A percentile compares a stretch with the other conserved stretches of the same genome.
Conservation (phyloP, 768 basidiomycete genomes). For the Boletellus emodensis region DNA sequence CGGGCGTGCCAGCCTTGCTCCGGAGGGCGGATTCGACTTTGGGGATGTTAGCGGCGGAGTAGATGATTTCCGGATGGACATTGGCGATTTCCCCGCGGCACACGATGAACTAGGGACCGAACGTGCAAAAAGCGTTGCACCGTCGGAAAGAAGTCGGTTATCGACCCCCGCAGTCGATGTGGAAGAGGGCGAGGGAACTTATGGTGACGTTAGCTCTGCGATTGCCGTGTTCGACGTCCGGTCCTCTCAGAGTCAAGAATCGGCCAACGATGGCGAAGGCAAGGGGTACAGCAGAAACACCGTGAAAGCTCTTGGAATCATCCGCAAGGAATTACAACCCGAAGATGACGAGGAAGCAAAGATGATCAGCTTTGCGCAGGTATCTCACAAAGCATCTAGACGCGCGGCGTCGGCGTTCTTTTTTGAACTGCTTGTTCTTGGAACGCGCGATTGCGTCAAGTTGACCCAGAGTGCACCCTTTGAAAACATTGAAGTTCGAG, state of each 20-base stretch:
- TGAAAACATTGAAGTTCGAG: constrained; percentile 79
- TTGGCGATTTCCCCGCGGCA: constrained; percentile 45
- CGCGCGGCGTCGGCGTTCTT: constrained; percentile 95
- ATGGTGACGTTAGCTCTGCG: constrained; percentile 68
- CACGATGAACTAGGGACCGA: constrained; percentile 32
- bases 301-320: constrained; percentile 71
- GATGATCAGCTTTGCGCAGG: constrained; percentile 69
- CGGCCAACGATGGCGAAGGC: constrained; percentile 46
- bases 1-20: constrained; percentile 50
- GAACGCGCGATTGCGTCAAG: constrained; percentile 88
- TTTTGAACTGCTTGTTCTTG: constrained; percentile 93
- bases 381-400: constrained; percentile 83
- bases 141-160: constrained; percentile 55
- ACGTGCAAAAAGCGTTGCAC: constrained; percentile 46
- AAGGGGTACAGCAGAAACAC: constrained; percentile 89
- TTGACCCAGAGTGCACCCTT: constrained; percentile 72
- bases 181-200: constrained; percentile 60
- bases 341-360: constrained; percentile 50
- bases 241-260: constrained; percentile 49
- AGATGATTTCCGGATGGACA: constrained; percentile 73
- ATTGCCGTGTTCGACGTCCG: constrained; percentile 79
- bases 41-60: constrained; percentile 49
- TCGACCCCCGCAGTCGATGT: constrained; percentile 66
- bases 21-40: constrained; percentile 59
- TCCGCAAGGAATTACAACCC: constrained; percentile 68